Evolutionary conservation across 2,329 filamentous ascomycete genomes (phyloP).

Genomic region (Fusarium anguioides): DNA sequence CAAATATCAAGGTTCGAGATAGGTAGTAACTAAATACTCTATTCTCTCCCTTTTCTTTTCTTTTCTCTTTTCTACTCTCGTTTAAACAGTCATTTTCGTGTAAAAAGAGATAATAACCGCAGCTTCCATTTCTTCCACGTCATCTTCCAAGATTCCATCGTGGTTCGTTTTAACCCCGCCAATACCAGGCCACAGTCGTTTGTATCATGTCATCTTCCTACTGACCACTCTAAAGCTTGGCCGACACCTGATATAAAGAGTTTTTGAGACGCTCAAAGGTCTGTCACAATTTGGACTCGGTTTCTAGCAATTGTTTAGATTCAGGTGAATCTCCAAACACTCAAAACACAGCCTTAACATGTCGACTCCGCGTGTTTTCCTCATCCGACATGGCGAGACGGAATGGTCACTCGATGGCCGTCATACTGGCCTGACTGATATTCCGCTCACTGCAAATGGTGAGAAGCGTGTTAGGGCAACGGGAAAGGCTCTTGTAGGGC

Average conservation of each 20-base stretch:
- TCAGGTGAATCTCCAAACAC: background rate
- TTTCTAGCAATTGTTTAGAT: background rate
- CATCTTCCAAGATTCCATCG: background rate
- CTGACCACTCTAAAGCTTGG: background rate
- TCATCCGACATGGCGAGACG: slow-evolving; percentile 91
- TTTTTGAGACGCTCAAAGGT: background rate
- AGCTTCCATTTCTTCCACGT: background rate
- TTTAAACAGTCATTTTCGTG: background rate
- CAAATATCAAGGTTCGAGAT: slow-evolving; percentile 16
- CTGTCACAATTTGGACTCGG: background rate
- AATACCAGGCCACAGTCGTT: slow-evolving; percentile 1
- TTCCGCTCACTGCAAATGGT: slow-evolving; percentile 84
- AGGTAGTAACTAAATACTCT: slow-evolving; percentile 11
- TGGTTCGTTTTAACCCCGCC: slow-evolving; percentile 18
- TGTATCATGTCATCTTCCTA: slow-evolving; percentile 28
- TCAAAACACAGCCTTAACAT: slow-evolving; percentile 28
- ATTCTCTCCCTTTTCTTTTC: background rate
- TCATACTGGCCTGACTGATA: slow-evolving; percentile 88
- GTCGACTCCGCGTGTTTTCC: slow-evolving; percentile 77
- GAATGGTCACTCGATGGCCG: slow-evolving; percentile 91
- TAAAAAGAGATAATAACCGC: background rate
- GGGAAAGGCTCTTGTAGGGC: slow-evolving; percentile 83
- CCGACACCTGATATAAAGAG: slow-evolving; percentile 1
- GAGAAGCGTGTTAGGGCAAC: slow-evolving; percentile 81
- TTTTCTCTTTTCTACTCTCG: background rate